phyloP scores from a whole-genome alignment of 441 rosid species.

The Pelargonium exstipulatum region DNA sequence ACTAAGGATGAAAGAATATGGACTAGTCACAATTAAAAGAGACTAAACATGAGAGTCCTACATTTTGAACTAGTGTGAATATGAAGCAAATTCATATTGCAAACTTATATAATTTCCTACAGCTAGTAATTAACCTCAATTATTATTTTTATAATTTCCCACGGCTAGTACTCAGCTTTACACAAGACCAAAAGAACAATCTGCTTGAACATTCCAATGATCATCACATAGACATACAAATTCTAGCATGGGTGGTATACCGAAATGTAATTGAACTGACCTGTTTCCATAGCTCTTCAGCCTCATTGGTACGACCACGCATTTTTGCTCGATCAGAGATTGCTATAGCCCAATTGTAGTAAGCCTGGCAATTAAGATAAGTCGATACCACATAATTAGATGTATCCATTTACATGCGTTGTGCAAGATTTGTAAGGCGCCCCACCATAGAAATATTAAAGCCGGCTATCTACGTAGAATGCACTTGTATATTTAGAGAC shows the following conservation, averaged over 20 bases:
- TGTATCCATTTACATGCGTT: neutral
- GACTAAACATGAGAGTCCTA: neutral
- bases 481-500: neutral
- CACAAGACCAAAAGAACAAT: slow-evolving; percentile 4
- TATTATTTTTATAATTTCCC: neutral
- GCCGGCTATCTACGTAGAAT: neutral
- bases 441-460: neutral
- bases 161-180: slow-evolving; percentile 1
- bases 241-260: slow-evolving; percentile 9
- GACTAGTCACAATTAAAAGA: slow-evolving; percentile 5
- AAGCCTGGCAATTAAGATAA: slow-evolving; percentile 57
- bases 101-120: neutral
- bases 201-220: neutral
- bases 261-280: slow-evolving; percentile 30
- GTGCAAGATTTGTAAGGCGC: neutral
- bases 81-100: slow-evolving; percentile 4
- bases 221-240: slow-evolving; percentile 7
- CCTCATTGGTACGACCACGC: slow-evolving; percentile 99
- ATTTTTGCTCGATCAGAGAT: slow-evolving; percentile 96
- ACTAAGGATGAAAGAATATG: slow-evolving; percentile 2
- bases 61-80: neutral
- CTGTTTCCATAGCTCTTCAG: slow-evolving; percentile 96
- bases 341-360: slow-evolving; percentile 98
- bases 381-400: neutral
- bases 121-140: neutral